Percentiles rank a stretch among this genome's conserved stretches.
Evolutionary conservation across 441 rosid genomes (phyloP).

Genomic region (Daphne laureola): DNA sequence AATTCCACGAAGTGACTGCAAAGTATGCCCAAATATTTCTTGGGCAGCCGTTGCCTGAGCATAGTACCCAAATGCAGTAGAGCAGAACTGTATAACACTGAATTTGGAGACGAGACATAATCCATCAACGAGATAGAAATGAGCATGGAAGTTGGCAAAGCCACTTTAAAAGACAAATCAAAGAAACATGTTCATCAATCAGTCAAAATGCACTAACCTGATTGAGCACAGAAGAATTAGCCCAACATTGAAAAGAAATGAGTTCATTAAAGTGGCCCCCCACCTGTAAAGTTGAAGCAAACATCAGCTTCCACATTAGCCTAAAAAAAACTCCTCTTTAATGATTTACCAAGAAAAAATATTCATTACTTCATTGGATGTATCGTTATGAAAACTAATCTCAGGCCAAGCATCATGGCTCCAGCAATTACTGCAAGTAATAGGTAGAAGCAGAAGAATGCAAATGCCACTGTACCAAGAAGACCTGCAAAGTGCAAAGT

Average conservation of each 20-base stretch:
- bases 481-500: slow-evolving; percentile 54
- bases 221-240: slow-evolving; percentile 93
- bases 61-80: slow-evolving; percentile 96
- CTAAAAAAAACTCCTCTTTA: not conserved
- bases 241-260: slow-evolving; percentile 96
- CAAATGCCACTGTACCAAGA: slow-evolving; percentile 96
- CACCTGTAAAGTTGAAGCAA: slow-evolving; percentile 47
- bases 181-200: not conserved
- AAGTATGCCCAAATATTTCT: slow-evolving; percentile 96
- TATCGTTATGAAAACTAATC: slow-evolving; percentile 88
- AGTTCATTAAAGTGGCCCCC: slow-evolving; percentile 99
- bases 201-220: slow-evolving; percentile 43
- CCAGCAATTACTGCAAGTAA: slow-evolving; percentile 97
- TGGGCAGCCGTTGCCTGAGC: slow-evolving; percentile 99
- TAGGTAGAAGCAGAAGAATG: slow-evolving; percentile 98
- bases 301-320: too few relatives aligned
- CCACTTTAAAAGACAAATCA: too few relatives aligned
- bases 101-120: slow-evolving; percentile 16
- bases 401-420: slow-evolving; percentile 97
- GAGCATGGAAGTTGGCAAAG: too few relatives aligned
- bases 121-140: slow-evolving; percentile 10
- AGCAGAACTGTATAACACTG: slow-evolving; percentile 97
- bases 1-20: slow-evolving; percentile 94
- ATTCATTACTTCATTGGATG: slow-evolving; percentile 95
- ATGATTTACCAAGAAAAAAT: slow-evolving; percentile 8